phyloP scores from a whole-genome alignment of 768 basidiomycete species.

The Grammothele lineata region DNA sequence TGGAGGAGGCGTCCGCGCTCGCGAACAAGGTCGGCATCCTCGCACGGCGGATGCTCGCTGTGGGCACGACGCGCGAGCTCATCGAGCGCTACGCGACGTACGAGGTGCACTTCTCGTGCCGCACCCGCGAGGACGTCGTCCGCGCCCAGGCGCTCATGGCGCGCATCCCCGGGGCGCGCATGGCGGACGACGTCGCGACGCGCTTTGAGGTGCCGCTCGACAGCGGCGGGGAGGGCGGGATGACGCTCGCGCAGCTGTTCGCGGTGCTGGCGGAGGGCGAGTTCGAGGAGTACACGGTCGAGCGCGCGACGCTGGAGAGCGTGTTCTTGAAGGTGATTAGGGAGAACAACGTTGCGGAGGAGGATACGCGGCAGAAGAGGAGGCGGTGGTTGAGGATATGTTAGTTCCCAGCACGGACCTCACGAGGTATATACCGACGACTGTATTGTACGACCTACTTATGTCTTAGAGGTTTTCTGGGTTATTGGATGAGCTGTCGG shows the following conservation, averaged over 20 bases:
- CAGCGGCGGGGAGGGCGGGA: constrained; percentile 18
- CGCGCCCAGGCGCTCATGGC: constrained; percentile 60
- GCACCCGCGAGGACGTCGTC: constrained; percentile 53
- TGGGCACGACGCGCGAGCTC: constrained; percentile 62
- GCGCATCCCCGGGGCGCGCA: constrained; percentile 54
- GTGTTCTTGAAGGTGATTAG: constrained; percentile 70
- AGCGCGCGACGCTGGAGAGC: constrained; percentile 65
- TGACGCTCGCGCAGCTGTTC: neutral
- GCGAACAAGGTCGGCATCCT: constrained; percentile 76
- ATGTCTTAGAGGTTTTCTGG: too few species aligned
- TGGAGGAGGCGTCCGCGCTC: constrained; percentile 81
- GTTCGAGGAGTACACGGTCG: constrained; percentile 41
- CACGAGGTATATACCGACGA: neutral
- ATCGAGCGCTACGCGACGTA: constrained; percentile 67
- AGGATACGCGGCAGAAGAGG: constrained; percentile 26
- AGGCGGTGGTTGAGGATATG: constrained; percentile 17
- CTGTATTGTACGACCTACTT: too few species aligned
- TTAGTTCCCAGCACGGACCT: neutral
- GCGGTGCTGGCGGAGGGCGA: neutral
- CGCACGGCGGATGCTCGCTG: constrained; percentile 64
- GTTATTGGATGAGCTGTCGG: too few species aligned
- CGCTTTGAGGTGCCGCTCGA: constrained; percentile 67
- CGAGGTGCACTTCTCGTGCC: constrained; percentile 74
- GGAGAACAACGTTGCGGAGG: constrained; percentile 54
- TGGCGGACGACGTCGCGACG: constrained; percentile 71